These are phyloP conservation scores for Leishmania braziliensis DNA, from an alignment of 208 protist species.

Conservation along the genomic window DNA sequence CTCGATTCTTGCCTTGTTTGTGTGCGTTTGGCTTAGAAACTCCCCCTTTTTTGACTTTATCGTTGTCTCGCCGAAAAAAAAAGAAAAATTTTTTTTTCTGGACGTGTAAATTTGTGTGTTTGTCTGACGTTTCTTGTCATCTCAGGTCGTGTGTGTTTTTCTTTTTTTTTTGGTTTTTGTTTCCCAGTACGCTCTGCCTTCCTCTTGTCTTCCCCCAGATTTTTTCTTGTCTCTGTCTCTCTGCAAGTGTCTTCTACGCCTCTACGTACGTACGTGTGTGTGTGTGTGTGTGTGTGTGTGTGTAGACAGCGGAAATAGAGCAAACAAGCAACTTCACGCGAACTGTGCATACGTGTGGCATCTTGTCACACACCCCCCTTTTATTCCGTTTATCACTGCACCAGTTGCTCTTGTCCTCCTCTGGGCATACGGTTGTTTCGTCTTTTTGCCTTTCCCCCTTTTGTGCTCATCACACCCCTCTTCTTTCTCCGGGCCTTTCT, in stretches of 20 bases:
- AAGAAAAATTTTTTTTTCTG: not conserved
- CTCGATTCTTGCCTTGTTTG: conserved; percentile 1
- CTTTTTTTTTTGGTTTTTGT: not conserved
- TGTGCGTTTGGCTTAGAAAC: not conserved
- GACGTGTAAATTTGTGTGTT: not conserved
- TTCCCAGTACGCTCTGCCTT: not conserved
- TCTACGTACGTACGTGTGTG: not conserved
- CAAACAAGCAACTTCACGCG: not conserved
- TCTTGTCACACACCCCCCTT: not conserved
- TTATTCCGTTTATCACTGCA: not conserved
- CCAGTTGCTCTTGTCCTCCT: conserved; percentile 1
- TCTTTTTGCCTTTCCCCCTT: not conserved
- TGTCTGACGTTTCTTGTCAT: not conserved
- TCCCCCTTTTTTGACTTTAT: not conserved
- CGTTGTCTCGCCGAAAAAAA: not conserved
- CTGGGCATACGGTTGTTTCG: conserved; percentile 1
- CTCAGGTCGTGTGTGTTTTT: not conserved
- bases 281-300: not conserved
- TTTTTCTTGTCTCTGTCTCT: not conserved
- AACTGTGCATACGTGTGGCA: not conserved
- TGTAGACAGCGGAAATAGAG: not conserved
- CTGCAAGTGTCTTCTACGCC: not conserved
- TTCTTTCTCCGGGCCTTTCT: not conserved
- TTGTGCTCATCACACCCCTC: not conserved
- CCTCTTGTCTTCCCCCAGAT: not conserved